A percentile compares a stretch with the other conserved stretches of the same genome.
phyloP scores from a whole-genome alignment of 2,329 filamentous ascomycete genomes.

The Colletotrichum phormii region DNA sequence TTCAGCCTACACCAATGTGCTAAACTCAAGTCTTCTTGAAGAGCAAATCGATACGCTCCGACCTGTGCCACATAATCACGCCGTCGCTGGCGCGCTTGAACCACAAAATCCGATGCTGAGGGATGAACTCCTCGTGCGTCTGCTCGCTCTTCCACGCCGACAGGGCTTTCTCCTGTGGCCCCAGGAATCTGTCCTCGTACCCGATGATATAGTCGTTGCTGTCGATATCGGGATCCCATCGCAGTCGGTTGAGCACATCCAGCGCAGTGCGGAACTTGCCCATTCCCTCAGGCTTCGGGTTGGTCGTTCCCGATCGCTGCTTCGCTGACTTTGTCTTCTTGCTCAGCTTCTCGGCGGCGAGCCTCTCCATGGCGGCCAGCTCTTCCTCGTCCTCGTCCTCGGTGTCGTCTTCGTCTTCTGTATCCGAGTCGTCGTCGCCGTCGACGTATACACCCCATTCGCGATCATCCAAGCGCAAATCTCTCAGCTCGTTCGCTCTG shows the following conservation, averaged over 20 bases:
- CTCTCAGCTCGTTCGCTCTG: conserved; percentile 51
- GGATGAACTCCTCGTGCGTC: conserved; percentile 75
- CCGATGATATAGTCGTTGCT: conserved; percentile 66
- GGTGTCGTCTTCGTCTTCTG: conserved; percentile 44
- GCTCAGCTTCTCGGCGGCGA: not conserved
- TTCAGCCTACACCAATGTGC: not conserved
- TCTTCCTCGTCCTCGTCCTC: conserved; percentile 37
- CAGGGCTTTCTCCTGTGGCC: conserved; percentile 64
- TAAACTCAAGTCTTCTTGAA: conserved; percentile 11
- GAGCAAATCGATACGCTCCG: conserved; percentile 62
- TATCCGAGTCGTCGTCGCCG: conserved; percentile 56
- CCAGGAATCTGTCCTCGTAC: conserved; percentile 71
- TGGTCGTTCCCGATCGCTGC: conserved; percentile 19
- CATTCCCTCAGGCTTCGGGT: conserved; percentile 47
- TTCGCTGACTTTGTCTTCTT: conserved; percentile 38
- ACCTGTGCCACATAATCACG: conserved; percentile 67
- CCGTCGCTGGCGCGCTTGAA: conserved; percentile 67
- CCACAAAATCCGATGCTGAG: conserved; percentile 72
- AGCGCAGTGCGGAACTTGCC: conserved; percentile 66
- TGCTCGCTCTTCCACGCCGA: conserved; percentile 70
- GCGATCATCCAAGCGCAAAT: conserved; percentile 58
- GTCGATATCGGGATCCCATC: conserved; percentile 68
- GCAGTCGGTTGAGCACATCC: conserved; percentile 69
- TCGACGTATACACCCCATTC: conserved; percentile 63
- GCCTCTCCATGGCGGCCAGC: conserved; percentile 6